These are phyloP conservation scores for Wakefieldia striispora DNA, from an alignment of 768 basidiomycete genomes.

Conservation along the genomic window DNA sequence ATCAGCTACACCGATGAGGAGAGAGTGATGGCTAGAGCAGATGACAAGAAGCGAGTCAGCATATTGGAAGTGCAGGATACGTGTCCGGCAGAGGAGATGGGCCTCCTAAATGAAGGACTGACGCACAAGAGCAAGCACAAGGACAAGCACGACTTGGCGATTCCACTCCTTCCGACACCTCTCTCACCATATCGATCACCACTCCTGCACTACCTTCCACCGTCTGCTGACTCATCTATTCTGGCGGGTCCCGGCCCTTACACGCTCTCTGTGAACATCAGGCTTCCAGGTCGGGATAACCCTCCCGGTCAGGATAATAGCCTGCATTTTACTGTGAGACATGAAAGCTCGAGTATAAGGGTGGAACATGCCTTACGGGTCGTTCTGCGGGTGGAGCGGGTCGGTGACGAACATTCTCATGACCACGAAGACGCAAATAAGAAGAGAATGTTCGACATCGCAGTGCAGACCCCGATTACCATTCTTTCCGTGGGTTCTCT, in stretches of 20 bases:
- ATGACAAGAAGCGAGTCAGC: conserved; percentile 7
- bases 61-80: conserved; percentile 22
- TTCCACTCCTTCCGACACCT: conserved; percentile 29
- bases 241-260: conserved; percentile 30
- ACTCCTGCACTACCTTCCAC: conserved; percentile 13
- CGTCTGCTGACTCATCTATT: conserved; percentile 20
- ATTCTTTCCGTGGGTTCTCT: conserved; percentile 73
- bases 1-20: conserved; percentile 10
- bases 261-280: conserved; percentile 10
- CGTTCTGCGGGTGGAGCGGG: conserved; percentile 72
- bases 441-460: conserved; percentile 82
- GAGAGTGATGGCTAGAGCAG: not conserved
- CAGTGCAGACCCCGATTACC: conserved; percentile 82
- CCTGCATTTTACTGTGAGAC: conserved; percentile 74
- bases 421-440: conserved; percentile 60
- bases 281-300: conserved; percentile 18
- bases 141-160: not conserved
- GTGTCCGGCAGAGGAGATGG: conserved; percentile 13
- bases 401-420: conserved; percentile 65
- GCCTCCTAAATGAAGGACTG: not conserved
- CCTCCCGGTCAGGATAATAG: conserved; percentile 13
- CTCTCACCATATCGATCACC: conserved; percentile 30
- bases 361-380: conserved; percentile 80
- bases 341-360: conserved; percentile 61
- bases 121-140: conserved; percentile 15